phyloP scores from a whole-genome alignment of 2,329 filamentous ascomycete genomes.

The Nemania serpens region DNA sequence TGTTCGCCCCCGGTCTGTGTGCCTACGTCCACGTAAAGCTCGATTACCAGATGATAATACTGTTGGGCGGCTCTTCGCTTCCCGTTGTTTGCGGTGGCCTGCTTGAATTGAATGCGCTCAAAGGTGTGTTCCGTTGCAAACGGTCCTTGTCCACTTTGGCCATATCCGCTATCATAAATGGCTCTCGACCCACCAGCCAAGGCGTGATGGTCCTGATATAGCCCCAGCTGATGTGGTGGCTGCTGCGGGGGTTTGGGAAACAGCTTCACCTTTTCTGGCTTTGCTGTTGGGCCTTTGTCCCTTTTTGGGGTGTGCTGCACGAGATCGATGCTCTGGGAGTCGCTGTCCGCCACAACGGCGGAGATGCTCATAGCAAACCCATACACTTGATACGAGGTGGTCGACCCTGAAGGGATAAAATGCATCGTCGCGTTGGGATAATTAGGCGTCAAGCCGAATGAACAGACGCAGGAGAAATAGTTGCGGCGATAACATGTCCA shows the following conservation, averaged over 20 bases:
- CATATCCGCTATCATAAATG: slow-evolving; percentile 50
- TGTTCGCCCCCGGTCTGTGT: slow-evolving; percentile 50
- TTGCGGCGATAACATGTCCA: slow-evolving; percentile 95
- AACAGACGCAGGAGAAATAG: slow-evolving; percentile 86
- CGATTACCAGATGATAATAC: slow-evolving; percentile 88
- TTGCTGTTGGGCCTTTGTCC: slow-evolving; percentile 81
- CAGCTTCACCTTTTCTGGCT: slow-evolving; percentile 71
- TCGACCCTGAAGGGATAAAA: slow-evolving; percentile 55
- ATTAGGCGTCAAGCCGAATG: slow-evolving; percentile 70
- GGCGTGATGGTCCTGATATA: slow-evolving; percentile 49
- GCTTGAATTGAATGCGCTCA: slow-evolving; percentile 93
- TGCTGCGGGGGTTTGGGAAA: slow-evolving; percentile 66
- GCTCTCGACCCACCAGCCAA: slow-evolving; percentile 43
- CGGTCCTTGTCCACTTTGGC: slow-evolving; percentile 43
- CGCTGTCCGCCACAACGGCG: slow-evolving; percentile 77
- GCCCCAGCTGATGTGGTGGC: slow-evolving; percentile 49
- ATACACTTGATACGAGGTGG: slow-evolving; percentile 66
- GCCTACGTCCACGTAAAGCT: slow-evolving; percentile 74
- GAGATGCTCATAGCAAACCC: slow-evolving; percentile 85
- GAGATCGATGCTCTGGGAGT: slow-evolving; percentile 77
- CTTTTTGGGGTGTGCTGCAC: slow-evolving; percentile 91
- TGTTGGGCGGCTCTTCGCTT: slow-evolving; percentile 89
- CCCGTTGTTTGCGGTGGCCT: slow-evolving; percentile 91
- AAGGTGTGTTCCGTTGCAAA: slow-evolving; percentile 66
- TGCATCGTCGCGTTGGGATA: slow-evolving; percentile 53